A percentile compares a stretch with the other conserved stretches of the same genome.
Conservation (phyloP, 1,284 basidiomycete species). For the Ceratobasidium sp. region DNA sequence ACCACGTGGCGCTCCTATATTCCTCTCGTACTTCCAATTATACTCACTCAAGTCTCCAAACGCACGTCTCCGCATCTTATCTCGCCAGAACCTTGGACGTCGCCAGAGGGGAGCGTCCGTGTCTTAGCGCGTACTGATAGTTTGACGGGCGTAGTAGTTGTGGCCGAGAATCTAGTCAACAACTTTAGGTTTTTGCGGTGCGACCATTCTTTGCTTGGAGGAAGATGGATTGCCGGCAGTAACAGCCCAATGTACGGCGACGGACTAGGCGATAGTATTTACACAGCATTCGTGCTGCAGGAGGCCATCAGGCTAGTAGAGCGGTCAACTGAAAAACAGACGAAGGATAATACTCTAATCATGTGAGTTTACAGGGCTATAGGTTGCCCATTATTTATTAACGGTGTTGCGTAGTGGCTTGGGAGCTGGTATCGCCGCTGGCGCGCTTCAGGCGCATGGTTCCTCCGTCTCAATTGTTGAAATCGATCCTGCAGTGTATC, state of each 20-base stretch:
- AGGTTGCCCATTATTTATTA: conserved; percentile 11
- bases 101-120: conserved; percentile 64
- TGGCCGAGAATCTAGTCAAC: conserved; percentile 72
- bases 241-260: conserved; percentile 60
- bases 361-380: conserved; percentile 65
- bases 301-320: conserved; percentile 79
- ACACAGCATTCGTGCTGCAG: conserved; percentile 84
- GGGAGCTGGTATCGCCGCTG: conserved; percentile 82
- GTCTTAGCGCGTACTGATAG: conserved; percentile 77
- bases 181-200: conserved; percentile 83
- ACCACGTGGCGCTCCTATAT: conserved; percentile 52
- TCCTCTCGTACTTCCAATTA: conserved; percentile 54
- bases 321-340: conserved; percentile 56
- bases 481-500: conserved; percentile 87
- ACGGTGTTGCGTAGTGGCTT: conserved; percentile 69
- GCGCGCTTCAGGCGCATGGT: conserved; percentile 73
- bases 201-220: conserved; percentile 89
- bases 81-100: conserved; percentile 63
- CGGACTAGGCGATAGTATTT: conserved; percentile 79
- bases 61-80: conserved; percentile 69
- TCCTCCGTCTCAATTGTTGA: conserved; percentile 80
- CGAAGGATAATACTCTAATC: conserved; percentile 63
- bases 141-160: conserved; percentile 79
- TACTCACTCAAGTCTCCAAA: conserved; percentile 58
- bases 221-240: conserved; percentile 78